Percentiles rank a stretch among this genome's conserved stretches.
These are phyloP conservation scores for Cryptosporidium andersoni DNA, from an alignment of 169 alveolate genomes.

Conservation along the genomic window DNA sequence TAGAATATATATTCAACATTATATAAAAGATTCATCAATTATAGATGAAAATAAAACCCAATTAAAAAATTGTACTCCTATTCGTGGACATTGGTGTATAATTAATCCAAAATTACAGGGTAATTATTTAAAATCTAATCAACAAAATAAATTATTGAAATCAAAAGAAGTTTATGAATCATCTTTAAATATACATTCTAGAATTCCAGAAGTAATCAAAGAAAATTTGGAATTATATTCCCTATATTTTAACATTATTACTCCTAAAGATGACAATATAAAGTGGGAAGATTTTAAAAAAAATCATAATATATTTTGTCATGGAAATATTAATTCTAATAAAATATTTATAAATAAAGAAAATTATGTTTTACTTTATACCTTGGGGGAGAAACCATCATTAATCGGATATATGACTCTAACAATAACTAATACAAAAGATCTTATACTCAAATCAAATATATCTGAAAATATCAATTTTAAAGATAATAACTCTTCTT, in stretches of 20 bases:
- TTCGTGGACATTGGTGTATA: conserved; percentile 23
- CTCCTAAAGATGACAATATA: not conserved
- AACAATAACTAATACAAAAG: no score
- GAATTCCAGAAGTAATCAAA: conserved; percentile 30
- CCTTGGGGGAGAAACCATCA: no score
- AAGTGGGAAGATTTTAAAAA: not conserved
- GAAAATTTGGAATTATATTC: not conserved
- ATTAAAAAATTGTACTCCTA: not conserved
- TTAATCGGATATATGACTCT: no score
- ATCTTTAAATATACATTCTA: conserved; percentile 22
- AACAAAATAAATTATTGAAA: no score
- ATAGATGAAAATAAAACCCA: not conserved
- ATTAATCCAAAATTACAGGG: not conserved
- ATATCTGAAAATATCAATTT: no score
- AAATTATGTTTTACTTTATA: not conserved
- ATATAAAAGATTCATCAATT: conserved; percentile 4
- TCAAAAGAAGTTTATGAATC: not conserved
- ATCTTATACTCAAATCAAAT: no score
- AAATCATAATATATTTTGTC: not conserved
- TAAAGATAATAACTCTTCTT: no score
- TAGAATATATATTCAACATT: conserved; percentile 11
- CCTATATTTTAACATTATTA: not conserved
- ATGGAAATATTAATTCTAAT: not conserved
- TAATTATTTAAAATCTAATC: no score
- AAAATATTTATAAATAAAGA: not conserved